Conservation (phyloP, 2,329 filamentous ascomycete genomes). For the Chaetomium sp. region DNA sequence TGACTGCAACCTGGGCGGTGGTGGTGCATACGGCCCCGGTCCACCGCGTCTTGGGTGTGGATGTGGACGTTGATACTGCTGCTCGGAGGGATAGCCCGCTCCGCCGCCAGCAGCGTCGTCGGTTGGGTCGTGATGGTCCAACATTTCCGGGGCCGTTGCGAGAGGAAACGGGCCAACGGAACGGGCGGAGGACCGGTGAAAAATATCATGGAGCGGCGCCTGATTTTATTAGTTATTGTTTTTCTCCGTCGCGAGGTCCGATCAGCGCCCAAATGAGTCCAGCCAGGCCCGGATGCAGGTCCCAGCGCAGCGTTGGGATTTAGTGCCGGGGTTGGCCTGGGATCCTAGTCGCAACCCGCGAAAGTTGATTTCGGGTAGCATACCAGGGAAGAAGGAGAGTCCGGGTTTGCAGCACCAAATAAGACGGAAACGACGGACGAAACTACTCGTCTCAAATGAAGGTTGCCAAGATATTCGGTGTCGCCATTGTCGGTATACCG, state of each 20-base stretch:
- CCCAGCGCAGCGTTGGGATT: conserved; percentile 28
- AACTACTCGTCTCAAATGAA: conserved; percentile 18
- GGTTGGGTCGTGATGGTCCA: conserved; percentile 21
- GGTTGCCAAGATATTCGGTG: conserved; percentile 11
- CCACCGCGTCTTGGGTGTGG: conserved; percentile 34
- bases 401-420: conserved; percentile 23
- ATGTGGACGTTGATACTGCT: conserved; percentile 24
- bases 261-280: conserved; percentile 31
- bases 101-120: conserved; percentile 27
- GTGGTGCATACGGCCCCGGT: conserved; percentile 33
- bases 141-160: conserved; percentile 24
- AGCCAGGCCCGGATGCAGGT: conserved; percentile 25
- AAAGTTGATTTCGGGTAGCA: conserved; percentile 26
- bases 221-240: conserved; percentile 31
- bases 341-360: conserved; percentile 25
- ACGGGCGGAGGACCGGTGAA: conserved; percentile 25
- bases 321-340: conserved; percentile 23
- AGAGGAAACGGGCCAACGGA: conserved; percentile 25
- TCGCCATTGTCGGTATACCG: conserved; percentile 1
- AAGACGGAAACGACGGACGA: background rate
- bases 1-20: conserved; percentile 24
- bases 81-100: conserved; percentile 19
- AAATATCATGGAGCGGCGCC: conserved; percentile 26
- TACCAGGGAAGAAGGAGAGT: conserved; percentile 18
- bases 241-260: conserved; percentile 25